A percentile compares a stretch with the other conserved stretches of the same genome.
phyloP scores from a whole-genome alignment of 2,329 filamentous ascomycete genomes.

The Cytospora mali region DNA sequence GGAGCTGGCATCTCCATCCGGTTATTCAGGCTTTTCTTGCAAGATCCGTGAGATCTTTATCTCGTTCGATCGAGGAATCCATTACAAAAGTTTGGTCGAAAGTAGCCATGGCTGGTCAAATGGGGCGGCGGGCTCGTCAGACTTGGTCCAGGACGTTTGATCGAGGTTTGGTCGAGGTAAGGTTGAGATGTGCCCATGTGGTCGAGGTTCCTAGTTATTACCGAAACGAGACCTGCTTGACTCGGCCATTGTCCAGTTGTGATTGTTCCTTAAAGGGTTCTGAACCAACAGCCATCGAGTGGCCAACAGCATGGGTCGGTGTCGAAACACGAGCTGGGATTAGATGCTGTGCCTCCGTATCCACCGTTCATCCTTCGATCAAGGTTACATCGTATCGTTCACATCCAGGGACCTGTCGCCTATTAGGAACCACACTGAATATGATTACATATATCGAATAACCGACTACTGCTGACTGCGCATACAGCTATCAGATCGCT shows the following conservation, averaged over 20 bases:
- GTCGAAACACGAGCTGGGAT: slow-evolving; percentile 6
- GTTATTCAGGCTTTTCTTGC: neutral
- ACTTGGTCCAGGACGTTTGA: too few species aligned
- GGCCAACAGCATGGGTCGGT: slow-evolving; percentile 1
- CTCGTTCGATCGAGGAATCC: neutral
- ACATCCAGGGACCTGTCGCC: too few species aligned
- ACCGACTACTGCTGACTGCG: too few species aligned
- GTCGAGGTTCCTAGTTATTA: too few species aligned
- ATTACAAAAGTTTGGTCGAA: neutral
- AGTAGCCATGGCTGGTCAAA: neutral
- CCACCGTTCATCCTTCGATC: slow-evolving; percentile 7
- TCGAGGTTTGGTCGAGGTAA: too few species aligned
- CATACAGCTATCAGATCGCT: too few species aligned
- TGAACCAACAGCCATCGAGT: slow-evolving; percentile 7
- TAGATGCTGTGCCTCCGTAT: slow-evolving; percentile 15
- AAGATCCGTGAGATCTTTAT: neutral
- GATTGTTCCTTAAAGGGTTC: slow-evolving; percentile 1
- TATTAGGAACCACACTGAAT: too few species aligned
- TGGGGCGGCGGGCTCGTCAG: too few species aligned
- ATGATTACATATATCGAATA: too few species aligned
- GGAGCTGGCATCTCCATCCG: neutral
- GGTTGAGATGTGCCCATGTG: too few species aligned
- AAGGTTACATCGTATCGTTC: too few species aligned
- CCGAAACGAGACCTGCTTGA: slow-evolving; percentile 5
- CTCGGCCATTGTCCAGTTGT: slow-evolving; percentile 10